These are phyloP conservation scores for Rhizoclosmatium sp. DNA, from an alignment of 192 early-diverging fungal species.

Conservation along the genomic window DNA sequence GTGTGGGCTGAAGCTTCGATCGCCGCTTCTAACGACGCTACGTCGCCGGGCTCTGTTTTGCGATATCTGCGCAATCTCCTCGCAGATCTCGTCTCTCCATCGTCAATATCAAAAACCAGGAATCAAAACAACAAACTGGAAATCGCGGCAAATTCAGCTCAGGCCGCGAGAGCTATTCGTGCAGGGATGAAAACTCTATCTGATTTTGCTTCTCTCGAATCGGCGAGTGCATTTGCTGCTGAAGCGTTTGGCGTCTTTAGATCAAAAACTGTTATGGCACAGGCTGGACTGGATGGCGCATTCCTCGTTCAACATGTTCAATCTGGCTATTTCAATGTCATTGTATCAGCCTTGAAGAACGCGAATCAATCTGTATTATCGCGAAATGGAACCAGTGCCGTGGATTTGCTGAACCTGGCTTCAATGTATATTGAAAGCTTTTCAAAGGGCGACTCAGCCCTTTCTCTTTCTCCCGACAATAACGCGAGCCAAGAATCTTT, in stretches of 20 bases:
- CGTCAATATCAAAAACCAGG: background rate
- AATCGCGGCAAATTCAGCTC: background rate
- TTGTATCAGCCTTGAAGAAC: background rate
- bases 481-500: background rate
- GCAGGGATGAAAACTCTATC: conserved; percentile 1
- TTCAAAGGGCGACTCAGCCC: background rate
- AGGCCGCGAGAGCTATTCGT: background rate
- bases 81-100: background rate
- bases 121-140: background rate
- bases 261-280: background rate
- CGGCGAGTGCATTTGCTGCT: conserved; percentile 8
- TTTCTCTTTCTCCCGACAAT: background rate
- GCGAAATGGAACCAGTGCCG: background rate
- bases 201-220: conserved; percentile 3
- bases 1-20: conserved; percentile 7
- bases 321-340: conserved; percentile 10
- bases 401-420: background rate
- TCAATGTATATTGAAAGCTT: conserved; percentile 10
- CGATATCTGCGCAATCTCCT: background rate
- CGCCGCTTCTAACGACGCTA: background rate
- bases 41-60: background rate
- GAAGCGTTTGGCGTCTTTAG: conserved; percentile 1
- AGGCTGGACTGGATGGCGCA: background rate
- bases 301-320: background rate
- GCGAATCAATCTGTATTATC: background rate